A percentile compares a stretch with the other conserved stretches of the same genome.
phyloP scores from a whole-genome alignment of 164 flowering plant genomes.

The Warburgia ugandensis region DNA sequence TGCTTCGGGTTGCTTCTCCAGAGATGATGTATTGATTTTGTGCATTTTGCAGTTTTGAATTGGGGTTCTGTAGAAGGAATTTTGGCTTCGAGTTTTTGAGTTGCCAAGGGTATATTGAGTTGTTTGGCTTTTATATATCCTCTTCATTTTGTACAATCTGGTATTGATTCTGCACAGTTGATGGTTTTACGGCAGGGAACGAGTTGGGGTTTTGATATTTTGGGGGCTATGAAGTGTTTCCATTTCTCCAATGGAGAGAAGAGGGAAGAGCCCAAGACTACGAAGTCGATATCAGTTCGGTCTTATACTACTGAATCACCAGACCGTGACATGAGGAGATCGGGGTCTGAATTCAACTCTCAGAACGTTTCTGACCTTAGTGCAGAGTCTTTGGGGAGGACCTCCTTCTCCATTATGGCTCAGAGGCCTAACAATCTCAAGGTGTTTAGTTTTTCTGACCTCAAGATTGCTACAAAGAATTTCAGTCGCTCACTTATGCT shows the following conservation, averaged over 20 bases:
- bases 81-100: slow-evolving; percentile 7
- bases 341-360: slow-evolving; percentile 60
- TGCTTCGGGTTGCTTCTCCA: too few relatives aligned
- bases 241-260: slow-evolving; percentile 31
- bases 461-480: slow-evolving; percentile 63
- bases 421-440: slow-evolving; percentile 65
- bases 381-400: slow-evolving; percentile 43
- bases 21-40: too few relatives aligned
- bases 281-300: slow-evolving; percentile 25
- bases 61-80: slow-evolving; percentile 1
- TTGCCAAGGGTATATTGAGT: slow-evolving; percentile 25
- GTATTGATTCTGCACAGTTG: neutral
- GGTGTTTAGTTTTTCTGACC: slow-evolving; percentile 57
- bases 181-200: neutral
- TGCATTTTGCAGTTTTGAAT: neutral
- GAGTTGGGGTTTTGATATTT: neutral
- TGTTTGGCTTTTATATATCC: neutral
- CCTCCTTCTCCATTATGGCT: slow-evolving; percentile 34
- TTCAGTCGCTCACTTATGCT: slow-evolving; percentile 62
- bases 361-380: slow-evolving; percentile 54
- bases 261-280: slow-evolving; percentile 36
- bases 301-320: slow-evolving; percentile 28
- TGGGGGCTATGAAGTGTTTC: slow-evolving; percentile 62
- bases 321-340: slow-evolving; percentile 33
- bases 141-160: neutral